Evolutionary conservation across 208 protist species (phyloP).

Genomic region (Trypanosoma mega): DNA sequence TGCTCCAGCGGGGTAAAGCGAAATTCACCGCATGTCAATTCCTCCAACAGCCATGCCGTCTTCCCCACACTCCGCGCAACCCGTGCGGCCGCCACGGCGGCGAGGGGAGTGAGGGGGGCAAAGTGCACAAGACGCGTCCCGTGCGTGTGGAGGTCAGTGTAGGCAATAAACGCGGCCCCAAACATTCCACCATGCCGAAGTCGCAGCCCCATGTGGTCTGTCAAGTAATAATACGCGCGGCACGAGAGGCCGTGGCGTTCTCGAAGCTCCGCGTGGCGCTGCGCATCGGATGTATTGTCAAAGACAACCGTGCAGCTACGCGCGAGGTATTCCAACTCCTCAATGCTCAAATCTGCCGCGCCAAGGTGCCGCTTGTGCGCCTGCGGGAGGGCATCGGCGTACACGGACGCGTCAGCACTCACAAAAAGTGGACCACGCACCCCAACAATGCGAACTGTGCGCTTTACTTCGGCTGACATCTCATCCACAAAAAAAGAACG

Average conservation of each 20-base stretch:
- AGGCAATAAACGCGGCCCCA: conserved; percentile 69
- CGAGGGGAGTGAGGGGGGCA: conserved; percentile 43
- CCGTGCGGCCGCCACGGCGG: conserved; percentile 34
- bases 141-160: conserved; percentile 33
- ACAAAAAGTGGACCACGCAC: conserved; percentile 25
- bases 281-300: conserved; percentile 7
- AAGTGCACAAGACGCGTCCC: conserved; percentile 55
- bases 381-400: conserved; percentile 40
- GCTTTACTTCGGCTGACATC: not conserved
- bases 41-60: conserved; percentile 27
- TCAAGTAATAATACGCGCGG: conserved; percentile 46
- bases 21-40: conserved; percentile 2
- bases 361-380: conserved; percentile 39
- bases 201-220: conserved; percentile 28
- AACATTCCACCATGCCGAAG: conserved; percentile 70
- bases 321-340: conserved; percentile 51
- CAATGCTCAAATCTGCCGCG: conserved; percentile 37
- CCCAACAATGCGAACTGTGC: conserved; percentile 14
- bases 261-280: conserved; percentile 17
- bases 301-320: conserved; percentile 29
- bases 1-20: conserved; percentile 6
- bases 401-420: conserved; percentile 13
- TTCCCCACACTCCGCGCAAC: conserved; percentile 66
- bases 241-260: conserved; percentile 34
- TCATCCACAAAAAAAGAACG: not conserved